Percentiles rank a stretch among this genome's conserved stretches.
These are phyloP conservation scores for Plasmodium gonderi DNA, from an alignment of 169 alveolate species.

Conservation along the genomic window DNA sequence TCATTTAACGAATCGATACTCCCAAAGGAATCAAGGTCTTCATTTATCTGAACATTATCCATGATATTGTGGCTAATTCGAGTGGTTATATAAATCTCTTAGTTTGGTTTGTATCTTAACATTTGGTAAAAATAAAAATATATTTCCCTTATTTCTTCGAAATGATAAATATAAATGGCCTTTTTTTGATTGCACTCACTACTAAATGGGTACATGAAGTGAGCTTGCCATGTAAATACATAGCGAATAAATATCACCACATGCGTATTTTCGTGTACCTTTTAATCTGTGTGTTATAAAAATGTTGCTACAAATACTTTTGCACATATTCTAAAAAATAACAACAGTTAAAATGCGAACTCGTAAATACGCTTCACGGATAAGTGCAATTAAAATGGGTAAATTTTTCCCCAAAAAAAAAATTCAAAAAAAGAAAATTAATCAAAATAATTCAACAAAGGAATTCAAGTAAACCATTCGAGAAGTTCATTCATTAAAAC, in stretches of 20 bases:
- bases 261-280: too few species aligned
- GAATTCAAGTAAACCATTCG: neutral
- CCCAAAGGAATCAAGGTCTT: neutral
- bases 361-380: neutral
- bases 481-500: neutral
- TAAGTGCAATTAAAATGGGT: neutral
- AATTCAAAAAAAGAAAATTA: neutral
- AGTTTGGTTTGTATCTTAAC: neutral
- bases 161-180: neutral
- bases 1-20: neutral
- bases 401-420: neutral
- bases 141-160: neutral
- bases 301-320: too few species aligned
- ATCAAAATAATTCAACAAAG: neutral
- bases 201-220: too few species aligned
- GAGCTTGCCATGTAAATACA: too few species aligned
- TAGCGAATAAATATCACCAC: too few species aligned
- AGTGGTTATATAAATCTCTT: neutral
- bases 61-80: neutral
- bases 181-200: neutral
- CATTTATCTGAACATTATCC: conserved; percentile 23
- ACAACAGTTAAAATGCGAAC: neutral
- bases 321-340: neutral
- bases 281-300: too few species aligned
- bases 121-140: neutral